Percentiles rank a stretch among this genome's conserved stretches.
Conservation (phyloP, 164 flowering plant genomes). For the Warburgia ugandensis region DNA sequence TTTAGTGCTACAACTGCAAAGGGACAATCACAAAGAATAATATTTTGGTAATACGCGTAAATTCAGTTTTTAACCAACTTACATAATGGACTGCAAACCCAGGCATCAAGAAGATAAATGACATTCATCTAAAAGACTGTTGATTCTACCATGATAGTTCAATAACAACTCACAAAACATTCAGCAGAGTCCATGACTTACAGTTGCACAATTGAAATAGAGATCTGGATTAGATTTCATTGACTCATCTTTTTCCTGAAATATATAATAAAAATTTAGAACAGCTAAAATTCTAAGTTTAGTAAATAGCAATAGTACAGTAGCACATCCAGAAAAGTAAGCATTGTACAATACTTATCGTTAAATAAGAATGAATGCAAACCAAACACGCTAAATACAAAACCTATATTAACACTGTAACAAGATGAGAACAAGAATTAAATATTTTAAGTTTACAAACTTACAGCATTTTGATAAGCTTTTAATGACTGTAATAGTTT, state of each 20-base stretch:
- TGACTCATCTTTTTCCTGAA: conserved; percentile 82
- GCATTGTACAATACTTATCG: neutral
- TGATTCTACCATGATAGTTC: too few relatives aligned
- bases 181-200: conserved; percentile 24
- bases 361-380: neutral
- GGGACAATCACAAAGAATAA: too few relatives aligned
- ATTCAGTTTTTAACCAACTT: too few relatives aligned
- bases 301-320: neutral
- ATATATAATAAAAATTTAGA: conserved; percentile 7
- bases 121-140: too few relatives aligned
- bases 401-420: too few relatives aligned
- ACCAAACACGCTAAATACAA: neutral
- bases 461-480: conserved; percentile 93
- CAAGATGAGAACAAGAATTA: neutral
- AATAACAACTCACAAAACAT: neutral
- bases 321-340: too few relatives aligned
- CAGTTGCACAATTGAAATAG: conserved; percentile 83
- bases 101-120: too few relatives aligned
- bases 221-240: conserved; percentile 80
- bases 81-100: too few relatives aligned
- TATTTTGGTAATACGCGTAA: too few relatives aligned
- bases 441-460: too few relatives aligned
- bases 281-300: conserved; percentile 6
- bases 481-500: conserved; percentile 68
- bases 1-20: too few relatives aligned